Evolutionary conservation across 192 early-diverging fungal species (phyloP).

Genomic region (Spizellomyces sp.): DNA sequence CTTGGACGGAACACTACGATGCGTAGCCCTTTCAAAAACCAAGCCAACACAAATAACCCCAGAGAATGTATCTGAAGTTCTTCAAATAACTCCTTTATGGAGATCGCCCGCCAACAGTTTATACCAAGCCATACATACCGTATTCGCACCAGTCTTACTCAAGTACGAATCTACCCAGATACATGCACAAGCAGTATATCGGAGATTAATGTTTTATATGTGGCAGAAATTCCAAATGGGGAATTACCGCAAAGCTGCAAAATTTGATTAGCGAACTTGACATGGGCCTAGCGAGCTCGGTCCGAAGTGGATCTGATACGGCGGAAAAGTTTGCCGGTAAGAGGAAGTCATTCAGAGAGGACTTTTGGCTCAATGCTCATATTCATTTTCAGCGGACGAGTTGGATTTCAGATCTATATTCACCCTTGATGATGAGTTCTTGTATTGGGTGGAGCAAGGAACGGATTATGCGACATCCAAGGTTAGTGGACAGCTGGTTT

Average conservation of each 20-base stretch:
- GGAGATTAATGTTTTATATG: too few relatives aligned
- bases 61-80: constrained; percentile 14
- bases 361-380: too few relatives aligned
- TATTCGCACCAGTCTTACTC: constrained; percentile 41
- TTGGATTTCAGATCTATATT: constrained; percentile 16
- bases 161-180: constrained; percentile 20
- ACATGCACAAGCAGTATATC: too few relatives aligned
- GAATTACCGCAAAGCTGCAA: constrained; percentile 31
- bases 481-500: neutral
- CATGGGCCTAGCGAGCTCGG: constrained; percentile 15
- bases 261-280: constrained; percentile 43
- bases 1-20: neutral
- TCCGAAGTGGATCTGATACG: constrained; percentile 4
- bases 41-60: constrained; percentile 9
- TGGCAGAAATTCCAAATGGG: constrained; percentile 22
- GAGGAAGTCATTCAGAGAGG: too few relatives aligned
- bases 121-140: constrained; percentile 39
- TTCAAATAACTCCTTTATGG: constrained; percentile 25
- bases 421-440: constrained; percentile 36
- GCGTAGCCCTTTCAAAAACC: constrained; percentile 22
- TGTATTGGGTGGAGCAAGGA: constrained; percentile 31
- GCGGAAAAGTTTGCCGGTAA: neutral
- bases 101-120: constrained; percentile 28
- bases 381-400: constrained; percentile 4
- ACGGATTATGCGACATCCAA: neutral